Evolutionary conservation across 2,329 filamentous ascomycete genomes (phyloP).

Genomic region (Stagonosporopsis vannaccii): DNA sequence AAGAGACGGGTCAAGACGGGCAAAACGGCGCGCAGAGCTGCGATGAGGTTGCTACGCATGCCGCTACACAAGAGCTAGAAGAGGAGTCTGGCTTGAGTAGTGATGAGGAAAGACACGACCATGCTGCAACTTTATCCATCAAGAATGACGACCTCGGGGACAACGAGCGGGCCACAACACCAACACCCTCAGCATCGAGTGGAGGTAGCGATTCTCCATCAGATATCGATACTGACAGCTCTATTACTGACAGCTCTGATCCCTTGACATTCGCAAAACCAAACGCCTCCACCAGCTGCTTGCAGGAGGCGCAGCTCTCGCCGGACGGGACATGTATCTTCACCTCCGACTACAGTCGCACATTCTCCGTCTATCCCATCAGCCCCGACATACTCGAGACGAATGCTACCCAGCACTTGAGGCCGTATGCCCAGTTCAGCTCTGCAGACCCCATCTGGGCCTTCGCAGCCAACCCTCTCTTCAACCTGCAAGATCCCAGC

Average conservation of each 20-base stretch:
- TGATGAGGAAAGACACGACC: background rate
- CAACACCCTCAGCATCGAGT: slow-evolving; percentile 9
- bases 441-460: slow-evolving; percentile 61
- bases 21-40: background rate
- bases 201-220: background rate
- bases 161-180: background rate
- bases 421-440: slow-evolving; percentile 55
- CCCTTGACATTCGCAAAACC: background rate
- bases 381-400: slow-evolving; percentile 18
- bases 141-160: background rate
- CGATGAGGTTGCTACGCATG: background rate
- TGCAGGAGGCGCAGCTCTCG: slow-evolving; percentile 42
- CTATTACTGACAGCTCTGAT: background rate
- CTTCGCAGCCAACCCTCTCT: slow-evolving; percentile 63
- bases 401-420: slow-evolving; percentile 37
- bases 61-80: background rate
- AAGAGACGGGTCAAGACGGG: background rate
- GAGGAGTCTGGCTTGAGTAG: background rate
- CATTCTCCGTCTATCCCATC: slow-evolving; percentile 59
- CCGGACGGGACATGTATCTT: slow-evolving; percentile 66
- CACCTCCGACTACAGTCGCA: slow-evolving; percentile 61
- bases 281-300: slow-evolving; percentile 27
- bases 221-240: background rate
- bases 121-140: background rate
- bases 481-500: slow-evolving; percentile 58